Base-by-base conservation (phyloP, 2,329 filamentous ascomycete species). In the Ophiostoma sp. region DNA sequence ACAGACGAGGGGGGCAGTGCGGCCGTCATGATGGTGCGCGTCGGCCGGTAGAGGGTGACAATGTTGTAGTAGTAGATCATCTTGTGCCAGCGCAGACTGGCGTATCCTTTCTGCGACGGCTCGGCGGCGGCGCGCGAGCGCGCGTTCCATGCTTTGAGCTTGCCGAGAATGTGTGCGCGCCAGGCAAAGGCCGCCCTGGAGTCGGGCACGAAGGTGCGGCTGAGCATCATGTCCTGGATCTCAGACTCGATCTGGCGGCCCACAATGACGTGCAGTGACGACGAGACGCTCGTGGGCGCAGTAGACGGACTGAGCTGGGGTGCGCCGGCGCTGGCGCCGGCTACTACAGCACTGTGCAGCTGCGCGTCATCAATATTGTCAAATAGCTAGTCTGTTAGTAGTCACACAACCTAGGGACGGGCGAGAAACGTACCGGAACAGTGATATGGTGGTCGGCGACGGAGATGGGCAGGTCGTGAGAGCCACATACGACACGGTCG, bases 51-150 rank as follows among this genome's bases (percentile, higher is more conserved):
- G 6, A 76, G 71, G 66, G 73, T 75, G 1, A 74, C 70, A 1
- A 76, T 67, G 52, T 69, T 72, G 69, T 76, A 76, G 64, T 75
- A 72, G 66, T 76, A 76, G 27, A 76, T 75, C 74, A 76, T 75
- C 41, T 72, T 71, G 40, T 76, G 73, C 74, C 75, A 76, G 41
- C 74, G 67, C 8, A 72, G 63, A 38, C 72, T 74, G 41, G 72
- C 64, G 12, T 69, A 69, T 11, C 68, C 68, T 4, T 67, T 73
- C 3, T 72, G 66, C 0, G 70, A 68, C 3, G 73, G 67, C n/a
- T 73, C 71, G 18, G 74, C 71, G 63, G 73, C 74, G 5, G 70
- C 70, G n/a, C 71, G 67, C 7, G 72, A 73, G 0, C 72, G 71
- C 12, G 69, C 68, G 66, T 72, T 62, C 68, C 68, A 69, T 6